Base-by-base conservation (phyloP, 108 stramenopile species). In the Aurantiochytrium sp. region DNA sequence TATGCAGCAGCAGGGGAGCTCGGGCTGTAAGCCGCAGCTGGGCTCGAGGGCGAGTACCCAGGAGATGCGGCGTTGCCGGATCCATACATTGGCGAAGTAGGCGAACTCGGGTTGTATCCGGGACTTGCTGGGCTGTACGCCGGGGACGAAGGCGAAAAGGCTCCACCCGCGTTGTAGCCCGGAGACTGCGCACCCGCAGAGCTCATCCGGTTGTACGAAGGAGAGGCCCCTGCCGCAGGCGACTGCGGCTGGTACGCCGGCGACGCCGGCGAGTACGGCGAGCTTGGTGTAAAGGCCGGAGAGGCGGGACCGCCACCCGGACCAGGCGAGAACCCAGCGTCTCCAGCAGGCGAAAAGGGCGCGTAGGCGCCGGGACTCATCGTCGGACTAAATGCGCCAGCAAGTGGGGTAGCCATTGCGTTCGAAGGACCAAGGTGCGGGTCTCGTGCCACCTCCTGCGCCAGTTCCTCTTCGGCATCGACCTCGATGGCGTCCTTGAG, bases 401-500 rank as follows among this genome's bases (percentile, higher is more conserved):
- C 42, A 72, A 83, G 58, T 91, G 94, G 91, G 95, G 92, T 91
- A 92, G 93, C 25, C 96, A 95, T 88, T 95, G 95, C 57, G 44
- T 47, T 35, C 93, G 91, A n/a, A 94, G 92, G 59, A 93, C 95
- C 5, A 95, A 96, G 57, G 96, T 95, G 4, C 94, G 89, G 29
- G 60, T 44, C 44, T 93, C 95, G 72, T 94, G 95, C 3, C 95
- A 94, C 44, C 96, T 93, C 89, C 92, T 90, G 91, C 44, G 92
- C 92, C 90, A 93, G 89, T 5, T 96, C 95, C 23, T 96, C 96
- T 89, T 96, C 96, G 18, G 93, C 96, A 29, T 96, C 96, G 43
- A 97, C 93, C 89, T 97, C 96, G 49, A 97, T 95, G 57, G 96
- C 97, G 87, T 97, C 95, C 89, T 88, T 88, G 72, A 98, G 96